Percentiles rank a stretch among this genome's conserved stretches.
These are phyloP conservation scores for Akebia trifoliata DNA, from an alignment of 164 flowering plant species.

Conservation along the genomic window DNA sequence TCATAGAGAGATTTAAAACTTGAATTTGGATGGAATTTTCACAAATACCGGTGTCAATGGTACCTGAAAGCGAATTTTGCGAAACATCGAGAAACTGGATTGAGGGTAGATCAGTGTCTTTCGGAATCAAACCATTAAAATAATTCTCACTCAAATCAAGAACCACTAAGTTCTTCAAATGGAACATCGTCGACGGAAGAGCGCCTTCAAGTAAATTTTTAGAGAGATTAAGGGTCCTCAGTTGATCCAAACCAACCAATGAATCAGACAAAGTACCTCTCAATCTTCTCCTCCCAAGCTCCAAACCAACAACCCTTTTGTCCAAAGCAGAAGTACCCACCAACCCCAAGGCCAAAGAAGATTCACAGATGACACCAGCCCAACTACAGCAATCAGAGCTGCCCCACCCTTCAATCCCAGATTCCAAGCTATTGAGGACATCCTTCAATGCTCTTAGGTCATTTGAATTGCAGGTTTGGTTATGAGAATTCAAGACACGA, in stretches of 20 bases:
- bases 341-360: neutral
- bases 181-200: conserved; percentile 12
- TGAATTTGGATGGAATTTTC: neutral
- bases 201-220: conserved; percentile 15
- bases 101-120: conserved; percentile 4
- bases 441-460: conserved; percentile 17
- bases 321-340: neutral
- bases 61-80: neutral
- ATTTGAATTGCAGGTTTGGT: conserved; percentile 13
- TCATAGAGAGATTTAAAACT: conserved; percentile 8
- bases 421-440: conserved; percentile 8
- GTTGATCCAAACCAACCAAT: conserved; percentile 16
- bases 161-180: conserved; percentile 14
- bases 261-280: conserved; percentile 16
- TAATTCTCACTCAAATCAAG: conserved; percentile 24
- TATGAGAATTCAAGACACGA: conserved; percentile 7
- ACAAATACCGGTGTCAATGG: conserved; percentile 3
- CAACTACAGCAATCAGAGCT: conserved; percentile 13
- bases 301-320: conserved; percentile 16
- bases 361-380: conserved; percentile 15
- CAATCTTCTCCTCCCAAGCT: conserved; percentile 9
- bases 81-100: conserved; percentile 13
- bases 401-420: conserved; percentile 10
- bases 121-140: conserved; percentile 7
- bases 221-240: conserved; percentile 19